Percentiles rank a stretch among this genome's conserved stretches.
Evolutionary conservation across 352 stramenopile species (phyloP).

Genomic region (Globisporangium takayamanum): DNA sequence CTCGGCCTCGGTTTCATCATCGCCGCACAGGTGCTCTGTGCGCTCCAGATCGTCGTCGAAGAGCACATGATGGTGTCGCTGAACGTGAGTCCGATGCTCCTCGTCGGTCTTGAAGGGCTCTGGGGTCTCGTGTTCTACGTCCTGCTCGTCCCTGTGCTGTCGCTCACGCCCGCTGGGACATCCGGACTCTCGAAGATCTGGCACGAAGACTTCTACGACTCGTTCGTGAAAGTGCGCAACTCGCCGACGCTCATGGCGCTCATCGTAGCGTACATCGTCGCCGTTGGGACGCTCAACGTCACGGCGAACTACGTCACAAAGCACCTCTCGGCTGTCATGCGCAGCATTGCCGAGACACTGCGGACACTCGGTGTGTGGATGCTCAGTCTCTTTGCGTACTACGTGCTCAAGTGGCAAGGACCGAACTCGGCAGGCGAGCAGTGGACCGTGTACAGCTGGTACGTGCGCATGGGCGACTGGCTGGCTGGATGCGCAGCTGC

Average conservation of each 20-base stretch:
- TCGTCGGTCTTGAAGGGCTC: conserved; percentile 83
- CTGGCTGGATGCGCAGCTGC: neutral
- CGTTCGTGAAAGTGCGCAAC: conserved; percentile 66
- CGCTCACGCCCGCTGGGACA: conserved; percentile 37
- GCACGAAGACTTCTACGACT: conserved; percentile 81
- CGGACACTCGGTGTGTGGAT: conserved; percentile 74
- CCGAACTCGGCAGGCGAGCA: conserved; percentile 52
- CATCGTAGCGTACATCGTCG: conserved; percentile 58
- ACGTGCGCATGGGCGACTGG: conserved; percentile 6
- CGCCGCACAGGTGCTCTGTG: conserved; percentile 69
- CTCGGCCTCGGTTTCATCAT: conserved; percentile 78
- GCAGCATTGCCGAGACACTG: conserved; percentile 77
- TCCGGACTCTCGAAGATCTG: conserved; percentile 63
- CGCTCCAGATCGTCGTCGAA: conserved; percentile 87
- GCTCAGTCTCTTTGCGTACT: conserved; percentile 74
- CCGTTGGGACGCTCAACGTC: conserved; percentile 76
- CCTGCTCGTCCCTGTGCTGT: conserved; percentile 59
- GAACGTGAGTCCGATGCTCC: conserved; percentile 81
- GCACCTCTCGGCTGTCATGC: conserved; percentile 78
- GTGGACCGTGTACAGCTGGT: conserved; percentile 74
- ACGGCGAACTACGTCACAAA: conserved; percentile 84
- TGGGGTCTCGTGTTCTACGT: conserved; percentile 85
- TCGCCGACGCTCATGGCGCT: conserved; percentile 50
- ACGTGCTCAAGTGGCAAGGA: conserved; percentile 64
- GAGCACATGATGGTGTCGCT: conserved; percentile 83